Base-by-base conservation (phyloP, 768 basidiomycete species). In the Suillus ampliporus region DNA sequence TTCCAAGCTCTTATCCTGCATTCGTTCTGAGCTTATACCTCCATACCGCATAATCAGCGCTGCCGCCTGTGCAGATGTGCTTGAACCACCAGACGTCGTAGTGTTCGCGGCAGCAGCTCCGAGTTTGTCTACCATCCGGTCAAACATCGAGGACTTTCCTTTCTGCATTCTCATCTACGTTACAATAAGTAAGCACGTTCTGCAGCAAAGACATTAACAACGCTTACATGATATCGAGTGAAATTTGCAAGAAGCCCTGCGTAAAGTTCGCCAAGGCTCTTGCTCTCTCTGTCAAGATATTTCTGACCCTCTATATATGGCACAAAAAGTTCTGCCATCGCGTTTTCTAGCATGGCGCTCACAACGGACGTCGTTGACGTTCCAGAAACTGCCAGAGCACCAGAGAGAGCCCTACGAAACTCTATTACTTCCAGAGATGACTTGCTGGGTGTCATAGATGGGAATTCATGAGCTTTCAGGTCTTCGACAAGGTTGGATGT, bases 271-370 rank as follows among this genome's bases (percentile, higher is more conserved):
- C 86, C 86, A 51, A 99, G 72, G 69, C 88, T 94, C 72, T 88
- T 91, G 65, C 86, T 91, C 80, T 99, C 97, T 46, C 89, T 87
- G 70, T 99, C 97, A 4, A 99, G 83, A 72, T 98, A 99, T 61
- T 95, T 81, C 62, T 88, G 88, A 4, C 93, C 95, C 76, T 99
- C 97, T 1, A 89, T 91, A 71, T 96, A 98, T 4, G 94, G 92
- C 23, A 95, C 87, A 66, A 99, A 99, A 21, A 99, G 84, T 71
- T 99, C 97, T 65, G 98, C 97, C 86, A 97, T 89, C 9, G 95
- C 92, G 9, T 87, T 89, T 74, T 99, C 97, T n/a, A 99, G 82
- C 92, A 98, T 94, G 1, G 86, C 80, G 69, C 89, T 83, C 68
- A 91, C 84, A n/a, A 89, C 83, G 10, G 86, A 82, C 10, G 84